phyloP scores from a whole-genome alignment of 192 early-diverging fungal species.

The Coemansia sp. region DNA sequence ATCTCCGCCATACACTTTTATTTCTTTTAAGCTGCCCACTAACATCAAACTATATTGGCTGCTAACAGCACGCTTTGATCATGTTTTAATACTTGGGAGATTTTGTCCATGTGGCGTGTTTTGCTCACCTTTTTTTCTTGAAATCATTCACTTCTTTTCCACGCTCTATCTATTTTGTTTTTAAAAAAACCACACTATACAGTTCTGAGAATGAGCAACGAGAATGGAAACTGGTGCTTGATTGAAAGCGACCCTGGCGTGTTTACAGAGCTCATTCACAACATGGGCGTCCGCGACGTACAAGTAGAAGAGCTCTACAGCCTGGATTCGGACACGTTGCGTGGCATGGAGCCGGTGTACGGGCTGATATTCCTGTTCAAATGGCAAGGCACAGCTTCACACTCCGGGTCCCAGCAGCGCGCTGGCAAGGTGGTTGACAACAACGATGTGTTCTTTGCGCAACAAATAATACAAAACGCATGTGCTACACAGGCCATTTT shows the following conservation, averaged over 20 bases:
- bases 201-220: slow-evolving; percentile 28
- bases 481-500: slow-evolving; percentile 87
- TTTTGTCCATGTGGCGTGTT: not conserved
- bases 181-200: not conserved
- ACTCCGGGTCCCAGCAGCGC: not conserved
- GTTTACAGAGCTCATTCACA: slow-evolving; percentile 77
- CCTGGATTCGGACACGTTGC: slow-evolving; percentile 62
- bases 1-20: not conserved
- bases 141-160: not conserved
- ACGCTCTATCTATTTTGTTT: not conserved
- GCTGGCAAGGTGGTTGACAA: slow-evolving; percentile 22
- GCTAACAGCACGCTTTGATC: too few relatives aligned
- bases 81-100: too few relatives aligned
- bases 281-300: slow-evolving; percentile 67
- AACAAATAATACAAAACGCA: slow-evolving; percentile 77
- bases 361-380: slow-evolving; percentile 86
- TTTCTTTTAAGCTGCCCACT: not conserved
- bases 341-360: slow-evolving; percentile 68
- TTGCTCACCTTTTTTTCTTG: not conserved
- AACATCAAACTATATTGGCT: too few relatives aligned
- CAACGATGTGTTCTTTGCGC: slow-evolving; percentile 68
- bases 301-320: slow-evolving; percentile 82
- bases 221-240: slow-evolving; percentile 77
- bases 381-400: slow-evolving; percentile 56
- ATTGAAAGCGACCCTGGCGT: slow-evolving; percentile 89